Base-by-base conservation (phyloP, 1,139 yeast species). In the Taphrina sp. region DNA sequence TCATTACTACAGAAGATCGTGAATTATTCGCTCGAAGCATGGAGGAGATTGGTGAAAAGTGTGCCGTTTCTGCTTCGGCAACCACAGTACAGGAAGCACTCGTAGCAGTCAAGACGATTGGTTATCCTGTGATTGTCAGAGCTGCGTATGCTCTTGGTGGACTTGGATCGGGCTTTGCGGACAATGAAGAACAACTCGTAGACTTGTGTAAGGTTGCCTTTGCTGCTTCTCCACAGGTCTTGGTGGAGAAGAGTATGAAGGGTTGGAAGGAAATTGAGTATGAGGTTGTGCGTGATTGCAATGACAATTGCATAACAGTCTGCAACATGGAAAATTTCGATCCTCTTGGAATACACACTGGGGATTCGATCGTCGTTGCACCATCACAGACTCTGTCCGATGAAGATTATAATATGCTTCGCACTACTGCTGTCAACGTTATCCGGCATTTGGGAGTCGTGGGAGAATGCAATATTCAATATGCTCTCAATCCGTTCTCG, bases 261-360 rank as follows among this genome's bases (percentile, higher is more conserved):
- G 98, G 98, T 63, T 92, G 98, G 98, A 92, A 92, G 72, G 98
- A 92, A 75, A 88, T 92, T 65, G 98, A 92, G 75, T 92, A 92
- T 71, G 98, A 92, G 75, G 98, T 92, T 72, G 98, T 92, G 60
- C 86, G 98, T 71, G 98, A 92, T 75, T 94, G 95, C 49, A 84
- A 81, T 64, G 97, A 88, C 72, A 92, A 92, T 81, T 92, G 98
- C 81, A 89, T 92, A 68, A 92, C 98, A 56, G 98, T 92, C 61
- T 92, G 98, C 81, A 92, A 92, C 76, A 92, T 92, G 98, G 98
- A 92, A 38, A 92, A 92, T 76, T 92, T 92, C 66, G 98, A 92
- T 75, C 98, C 98, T 52, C 80, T 92, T 67, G 98, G 98, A 71
- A 90, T 92, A 67, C 98, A 92, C 72, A 92, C 98, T 62, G 98